Evolutionary conservation across 2,329 filamentous ascomycete species (phyloP), one percentile per base, ranked within the genome.

Genomic region (Colletotrichum horii): DNA sequence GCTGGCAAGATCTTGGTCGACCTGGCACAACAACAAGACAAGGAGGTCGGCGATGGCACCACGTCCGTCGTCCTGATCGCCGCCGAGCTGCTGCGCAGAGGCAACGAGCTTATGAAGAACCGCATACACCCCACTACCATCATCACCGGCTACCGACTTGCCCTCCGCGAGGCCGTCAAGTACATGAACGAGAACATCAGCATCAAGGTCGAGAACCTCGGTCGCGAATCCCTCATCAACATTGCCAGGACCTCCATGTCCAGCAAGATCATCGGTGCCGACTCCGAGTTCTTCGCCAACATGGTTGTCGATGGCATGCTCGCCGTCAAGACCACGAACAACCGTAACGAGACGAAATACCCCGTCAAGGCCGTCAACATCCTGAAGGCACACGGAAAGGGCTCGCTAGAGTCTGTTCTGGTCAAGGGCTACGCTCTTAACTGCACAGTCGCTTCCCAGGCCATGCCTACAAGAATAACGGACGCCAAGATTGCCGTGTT

Each of bases 231-330:
- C 76, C 91, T 99, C 79, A 85, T 98, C 82, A 98, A 92, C 87
- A 98, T 99, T 83, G 97, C 97, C 77, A 98, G 96, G 89, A 99
- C 97, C 24, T 98, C 96, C 82, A 99, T 99, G 96, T 98, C 96
- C 69, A 98, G 95, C 90, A 99, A 99, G 89, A 97, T 99, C 83
- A 98, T 99, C 84, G 97, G 97, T 74, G 89, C 94, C 72, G 97
- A 99, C 86, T 96, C 95, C 15, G 96, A 98, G 78, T 99, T 99
- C 89, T 99, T 99, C 83, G 93, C 96, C 80, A 94, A 97, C 87
- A 97, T 99, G 94, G 96, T 96, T 15, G 97, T 99, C 66, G 96
- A 99, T 85, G 96, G 95, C 78, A 98, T 99, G 90, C 93, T 94
- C 83, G 94, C 96, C 70, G 97, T 99, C 82, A 98, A 98, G 91